These are phyloP conservation scores for Triticum monococcum DNA, from an alignment of 176 grass and related monocot genomes.

Conservation along the genomic window DNA sequence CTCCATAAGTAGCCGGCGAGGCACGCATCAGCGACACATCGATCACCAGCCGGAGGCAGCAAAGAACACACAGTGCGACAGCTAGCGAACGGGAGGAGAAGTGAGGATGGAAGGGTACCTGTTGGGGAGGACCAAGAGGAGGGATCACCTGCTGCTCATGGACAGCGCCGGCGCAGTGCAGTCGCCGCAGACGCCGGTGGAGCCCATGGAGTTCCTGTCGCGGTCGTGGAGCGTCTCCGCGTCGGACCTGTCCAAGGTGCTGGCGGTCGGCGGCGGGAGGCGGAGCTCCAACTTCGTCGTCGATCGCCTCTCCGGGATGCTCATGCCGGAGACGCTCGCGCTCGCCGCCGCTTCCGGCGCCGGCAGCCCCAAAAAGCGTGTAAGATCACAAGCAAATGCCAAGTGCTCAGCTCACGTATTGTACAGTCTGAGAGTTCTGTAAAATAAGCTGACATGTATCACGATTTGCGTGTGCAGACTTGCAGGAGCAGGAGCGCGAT, in stretches of 20 bases:
- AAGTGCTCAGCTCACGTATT: background rate
- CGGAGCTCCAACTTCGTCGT: slow-evolving; percentile 70
- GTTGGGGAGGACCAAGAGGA: slow-evolving; percentile 44
- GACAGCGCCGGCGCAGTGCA: slow-evolving; percentile 16
- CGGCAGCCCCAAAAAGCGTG: slow-evolving; percentile 44
- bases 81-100: background rate
- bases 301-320: slow-evolving; percentile 59
- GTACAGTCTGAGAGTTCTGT: background rate
- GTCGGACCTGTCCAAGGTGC: slow-evolving; percentile 59
- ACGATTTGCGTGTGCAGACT: slow-evolving; percentile 34
- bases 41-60: background rate
- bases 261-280: slow-evolving; percentile 29
- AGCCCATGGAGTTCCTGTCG: slow-evolving; percentile 77
- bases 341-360: slow-evolving; percentile 44
- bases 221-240: slow-evolving; percentile 71
- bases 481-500: slow-evolving; percentile 45
- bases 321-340: slow-evolving; percentile 59
- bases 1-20: slow-evolving; percentile 26
- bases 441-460: background rate
- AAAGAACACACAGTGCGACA: background rate
- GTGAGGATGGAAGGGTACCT: slow-evolving; percentile 43
- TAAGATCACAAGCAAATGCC: slow-evolving; percentile 23
- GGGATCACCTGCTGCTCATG: slow-evolving; percentile 56
- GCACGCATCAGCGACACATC: background rate
- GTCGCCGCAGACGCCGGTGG: slow-evolving; percentile 53